A percentile compares a stretch with the other conserved stretches of the same genome.
phyloP scores from a whole-genome alignment of 345 rosid genomes.

The Citrus mangshanensis region DNA sequence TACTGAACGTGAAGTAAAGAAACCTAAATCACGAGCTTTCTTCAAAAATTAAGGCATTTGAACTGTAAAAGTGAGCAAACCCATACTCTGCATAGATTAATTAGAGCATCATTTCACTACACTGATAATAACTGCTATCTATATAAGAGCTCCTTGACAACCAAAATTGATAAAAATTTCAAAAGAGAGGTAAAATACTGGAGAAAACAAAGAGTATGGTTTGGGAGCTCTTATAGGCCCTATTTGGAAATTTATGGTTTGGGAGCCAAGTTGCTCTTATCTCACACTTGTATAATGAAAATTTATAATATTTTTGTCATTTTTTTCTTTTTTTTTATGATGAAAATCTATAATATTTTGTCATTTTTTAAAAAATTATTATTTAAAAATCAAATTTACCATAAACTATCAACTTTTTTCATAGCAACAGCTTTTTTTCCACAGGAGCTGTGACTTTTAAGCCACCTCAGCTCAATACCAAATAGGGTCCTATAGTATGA shows the following conservation, averaged over 20 bases:
- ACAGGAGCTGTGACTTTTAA: accelerated
- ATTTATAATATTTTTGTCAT: too few relatives aligned
- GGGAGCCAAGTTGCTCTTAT: too few relatives aligned
- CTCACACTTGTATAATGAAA: too few relatives aligned
- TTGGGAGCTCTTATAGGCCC: too few relatives aligned
- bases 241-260: too few relatives aligned
- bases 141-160: neutral
- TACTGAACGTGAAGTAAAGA: neutral
- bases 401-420: too few relatives aligned
- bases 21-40: neutral
- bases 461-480: too few relatives aligned
- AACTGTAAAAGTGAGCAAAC: neutral
- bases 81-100: neutral
- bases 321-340: too few relatives aligned
- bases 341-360: too few relatives aligned
- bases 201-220: neutral
- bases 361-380: too few relatives aligned
- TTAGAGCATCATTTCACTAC: neutral
- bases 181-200: neutral
- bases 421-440: too few relatives aligned
- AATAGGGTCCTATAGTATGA: neutral
- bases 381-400: too few relatives aligned
- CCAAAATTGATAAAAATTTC: neutral
- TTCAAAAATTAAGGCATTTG: neutral
- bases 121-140: neutral